Percentiles rank a stretch among this genome's conserved stretches.
These are phyloP conservation scores for Cynara cardunculus DNA, from an alignment of 129 eudicot genomes.

Conservation along the genomic window DNA sequence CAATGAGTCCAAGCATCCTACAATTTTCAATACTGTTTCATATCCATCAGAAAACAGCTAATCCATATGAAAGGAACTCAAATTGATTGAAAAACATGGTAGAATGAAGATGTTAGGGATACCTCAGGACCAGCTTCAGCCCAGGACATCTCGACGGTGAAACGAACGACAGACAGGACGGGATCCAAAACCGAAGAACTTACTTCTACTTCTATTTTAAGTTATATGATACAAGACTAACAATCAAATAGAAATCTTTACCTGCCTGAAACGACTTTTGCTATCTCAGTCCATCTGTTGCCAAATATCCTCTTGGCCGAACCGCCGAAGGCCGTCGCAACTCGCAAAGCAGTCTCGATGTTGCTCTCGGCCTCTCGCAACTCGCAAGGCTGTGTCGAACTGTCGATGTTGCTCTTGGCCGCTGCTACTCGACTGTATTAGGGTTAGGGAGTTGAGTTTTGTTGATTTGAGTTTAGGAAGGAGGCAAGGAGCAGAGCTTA, in stretches of 20 bases:
- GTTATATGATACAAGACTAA: background rate
- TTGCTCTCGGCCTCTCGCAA: too few relatives aligned
- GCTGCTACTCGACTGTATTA: too few relatives aligned
- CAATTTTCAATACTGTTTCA: background rate
- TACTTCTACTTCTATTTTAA: background rate
- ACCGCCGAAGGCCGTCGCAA: too few relatives aligned
- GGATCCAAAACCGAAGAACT: slow-evolving; percentile 45
- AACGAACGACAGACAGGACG: slow-evolving; percentile 77
- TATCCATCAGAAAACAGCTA: background rate
- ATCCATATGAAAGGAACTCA: background rate
- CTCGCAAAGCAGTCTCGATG: too few relatives aligned
- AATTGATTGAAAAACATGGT: background rate
- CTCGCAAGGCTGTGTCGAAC: too few relatives aligned
- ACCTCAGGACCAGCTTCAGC: slow-evolving; percentile 98
- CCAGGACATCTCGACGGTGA: slow-evolving; percentile 82
- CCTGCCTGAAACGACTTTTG: slow-evolving; percentile 99
- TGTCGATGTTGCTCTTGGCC: too few relatives aligned
- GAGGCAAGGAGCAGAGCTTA: too few relatives aligned
- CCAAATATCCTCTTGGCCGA: slow-evolving; percentile 98
- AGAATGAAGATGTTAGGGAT: slow-evolving; percentile 3
- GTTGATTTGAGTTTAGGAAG: too few relatives aligned
- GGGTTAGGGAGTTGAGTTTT: too few relatives aligned
- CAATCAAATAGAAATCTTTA: slow-evolving; percentile 26
- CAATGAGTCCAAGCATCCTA: background rate
- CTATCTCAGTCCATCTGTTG: slow-evolving; percentile 98